A percentile compares a stretch with the other conserved stretches of the same genome.
phyloP scores from a whole-genome alignment of 352 stramenopile species.

The Phytopythium vexans region DNA sequence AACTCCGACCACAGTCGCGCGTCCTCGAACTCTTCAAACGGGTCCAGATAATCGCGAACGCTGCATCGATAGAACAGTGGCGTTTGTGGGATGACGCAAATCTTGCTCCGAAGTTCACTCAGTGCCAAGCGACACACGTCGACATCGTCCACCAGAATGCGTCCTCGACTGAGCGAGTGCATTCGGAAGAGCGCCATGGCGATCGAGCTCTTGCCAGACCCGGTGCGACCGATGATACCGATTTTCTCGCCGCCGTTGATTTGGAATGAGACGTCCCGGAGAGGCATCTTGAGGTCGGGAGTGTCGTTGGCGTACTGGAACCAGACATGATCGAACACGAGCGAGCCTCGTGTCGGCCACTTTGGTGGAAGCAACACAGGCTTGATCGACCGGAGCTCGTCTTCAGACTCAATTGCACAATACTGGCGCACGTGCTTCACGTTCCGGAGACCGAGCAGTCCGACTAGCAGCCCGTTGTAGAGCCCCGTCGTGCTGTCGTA shows the following conservation, averaged over 20 bases:
- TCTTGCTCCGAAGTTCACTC: conserved; percentile 35
- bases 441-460: conserved; percentile 24
- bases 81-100: conserved; percentile 83
- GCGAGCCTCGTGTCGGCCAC: conserved; percentile 21
- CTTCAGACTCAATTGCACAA: conserved; percentile 25
- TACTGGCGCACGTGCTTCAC: conserved; percentile 41
- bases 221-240: conserved; percentile 57
- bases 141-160: conserved; percentile 87
- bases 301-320: no score
- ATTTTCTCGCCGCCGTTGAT: conserved; percentile 48
- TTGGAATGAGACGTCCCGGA: conserved; percentile 46
- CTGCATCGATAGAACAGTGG: conserved; percentile 93
- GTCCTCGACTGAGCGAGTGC: conserved; percentile 31
- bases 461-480: conserved; percentile 21
- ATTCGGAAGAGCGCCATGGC: conserved; percentile 59
- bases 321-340: conserved; percentile 47
- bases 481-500: conserved; percentile 33
- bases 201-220: conserved; percentile 55
- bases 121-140: conserved; percentile 54
- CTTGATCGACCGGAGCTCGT: conserved; percentile 14
- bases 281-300: no score
- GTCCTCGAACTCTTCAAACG: conserved; percentile 79
- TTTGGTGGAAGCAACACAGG: conserved; percentile 14
- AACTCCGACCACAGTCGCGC: conserved; percentile 38
- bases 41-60: conserved; percentile 91